Conservation (phyloP, 1,284 basidiomycete species). For the Rhodofomes roseus region DNA sequence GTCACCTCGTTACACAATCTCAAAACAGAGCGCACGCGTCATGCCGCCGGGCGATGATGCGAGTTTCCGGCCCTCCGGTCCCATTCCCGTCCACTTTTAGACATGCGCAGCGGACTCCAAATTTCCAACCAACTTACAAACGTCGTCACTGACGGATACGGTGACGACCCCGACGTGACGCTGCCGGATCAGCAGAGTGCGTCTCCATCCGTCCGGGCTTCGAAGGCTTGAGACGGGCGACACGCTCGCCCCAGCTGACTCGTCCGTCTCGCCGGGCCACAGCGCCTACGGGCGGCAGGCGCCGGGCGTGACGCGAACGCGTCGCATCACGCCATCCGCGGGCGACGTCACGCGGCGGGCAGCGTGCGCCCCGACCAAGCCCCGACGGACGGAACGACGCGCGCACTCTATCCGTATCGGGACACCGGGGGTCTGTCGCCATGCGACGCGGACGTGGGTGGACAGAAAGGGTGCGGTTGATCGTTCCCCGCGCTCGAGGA, state of each 20-base stretch:
- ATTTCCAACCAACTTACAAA: neutral
- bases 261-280: too few relatives aligned
- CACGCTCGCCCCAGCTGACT: neutral
- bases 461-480: neutral
- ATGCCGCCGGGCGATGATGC: neutral
- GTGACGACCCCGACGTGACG: neutral
- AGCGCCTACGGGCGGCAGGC: neutral
- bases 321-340: neutral
- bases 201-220: too few relatives aligned
- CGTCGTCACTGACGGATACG: neutral
- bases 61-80: neutral
- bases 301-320: neutral
- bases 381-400: neutral
- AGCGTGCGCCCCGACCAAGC: neutral
- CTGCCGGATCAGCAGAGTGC: neutral
- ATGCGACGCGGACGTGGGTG: neutral
- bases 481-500: neutral
- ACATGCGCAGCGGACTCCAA: neutral
- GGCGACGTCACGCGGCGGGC: conserved; percentile 1
- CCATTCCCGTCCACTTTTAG: neutral
- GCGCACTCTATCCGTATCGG: neutral
- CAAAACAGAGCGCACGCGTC: neutral
- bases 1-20: neutral
- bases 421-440: neutral
- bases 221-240: neutral